These are phyloP conservation scores for Nothophaeocryptopus gaeumannii DNA, from an alignment of 2,329 filamentous ascomycete genomes.

Conservation along the genomic window DNA sequence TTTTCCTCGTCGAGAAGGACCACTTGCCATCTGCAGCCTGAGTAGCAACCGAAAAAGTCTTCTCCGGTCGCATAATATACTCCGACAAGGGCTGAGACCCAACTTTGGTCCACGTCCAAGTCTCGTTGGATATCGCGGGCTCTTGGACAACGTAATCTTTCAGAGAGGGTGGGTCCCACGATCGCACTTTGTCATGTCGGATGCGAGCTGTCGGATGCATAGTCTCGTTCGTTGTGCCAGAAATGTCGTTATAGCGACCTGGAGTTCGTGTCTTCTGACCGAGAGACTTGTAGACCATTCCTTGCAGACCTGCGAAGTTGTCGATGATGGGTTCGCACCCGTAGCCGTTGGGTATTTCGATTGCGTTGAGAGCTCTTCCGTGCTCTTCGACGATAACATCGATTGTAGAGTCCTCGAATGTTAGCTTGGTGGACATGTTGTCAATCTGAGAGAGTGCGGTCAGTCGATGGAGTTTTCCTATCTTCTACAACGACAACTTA, in stretches of 20 bases:
- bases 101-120: not conserved
- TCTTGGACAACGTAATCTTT: not conserved
- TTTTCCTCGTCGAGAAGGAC: not conserved
- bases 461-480: not conserved
- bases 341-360: conserved; percentile 10
- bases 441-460: conserved; percentile 4
- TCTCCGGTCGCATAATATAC: not conserved
- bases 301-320: conserved; percentile 16
- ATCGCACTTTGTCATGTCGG: conserved; percentile 2
- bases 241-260: conserved; percentile 5
- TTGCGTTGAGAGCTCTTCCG: conserved; percentile 4
- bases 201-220: conserved; percentile 16
- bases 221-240: conserved; percentile 8
- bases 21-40: not conserved
- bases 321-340: conserved; percentile 18
- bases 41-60: not conserved
- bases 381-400: conserved; percentile 10
- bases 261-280: conserved; percentile 9
- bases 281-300: conserved; percentile 13
- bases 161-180: conserved; percentile 11
- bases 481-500: not conserved
- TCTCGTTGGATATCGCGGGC: not conserved
- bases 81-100: not conserved
- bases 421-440: conserved; percentile 15
- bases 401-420: conserved; percentile 16